Conservation (phyloP, 768 basidiomycete species). For the Mycena kentingensis region DNA sequence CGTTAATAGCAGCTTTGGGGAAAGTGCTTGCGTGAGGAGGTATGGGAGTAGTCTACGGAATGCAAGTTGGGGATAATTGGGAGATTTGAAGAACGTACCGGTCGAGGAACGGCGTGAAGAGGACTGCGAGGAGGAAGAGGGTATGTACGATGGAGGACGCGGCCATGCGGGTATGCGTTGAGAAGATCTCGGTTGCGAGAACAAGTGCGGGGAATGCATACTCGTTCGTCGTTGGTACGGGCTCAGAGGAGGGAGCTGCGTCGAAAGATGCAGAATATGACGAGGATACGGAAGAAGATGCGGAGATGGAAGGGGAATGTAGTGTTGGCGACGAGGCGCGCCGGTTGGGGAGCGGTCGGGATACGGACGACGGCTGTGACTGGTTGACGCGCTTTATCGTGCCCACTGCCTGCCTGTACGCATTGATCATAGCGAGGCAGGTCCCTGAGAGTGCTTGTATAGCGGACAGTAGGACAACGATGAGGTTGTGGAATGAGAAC, state of each 20-base stretch:
- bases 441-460: conserved; percentile 71
- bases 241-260: conserved; percentile 9
- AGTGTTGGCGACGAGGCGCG: conserved; percentile 9
- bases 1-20: conserved; percentile 53
- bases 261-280: conserved; percentile 18
- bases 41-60: conserved; percentile 64
- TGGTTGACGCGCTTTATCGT: conserved; percentile 71
- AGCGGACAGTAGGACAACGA: conserved; percentile 72
- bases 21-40: conserved; percentile 56
- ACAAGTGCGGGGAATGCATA: conserved; percentile 46
- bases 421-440: conserved; percentile 66
- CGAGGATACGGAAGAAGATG: conserved; percentile 20
- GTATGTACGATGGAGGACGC: conserved; percentile 47
- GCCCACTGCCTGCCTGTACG: conserved; percentile 63
- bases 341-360: conserved; percentile 1
- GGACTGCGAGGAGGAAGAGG: conserved; percentile 47
- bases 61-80: background rate
- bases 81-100: conserved; percentile 39
- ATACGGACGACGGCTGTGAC: too few relatives aligned
- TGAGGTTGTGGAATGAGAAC: conserved; percentile 47
- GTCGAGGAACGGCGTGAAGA: conserved; percentile 59
- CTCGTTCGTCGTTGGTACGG: conserved; percentile 25
- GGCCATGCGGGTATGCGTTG: conserved; percentile 49
- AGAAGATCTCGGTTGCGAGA: conserved; percentile 54
- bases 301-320: conserved; percentile 15